Base-by-base conservation (phyloP, 2,329 filamentous ascomycete species). In the Alternaria sp. region DNA sequence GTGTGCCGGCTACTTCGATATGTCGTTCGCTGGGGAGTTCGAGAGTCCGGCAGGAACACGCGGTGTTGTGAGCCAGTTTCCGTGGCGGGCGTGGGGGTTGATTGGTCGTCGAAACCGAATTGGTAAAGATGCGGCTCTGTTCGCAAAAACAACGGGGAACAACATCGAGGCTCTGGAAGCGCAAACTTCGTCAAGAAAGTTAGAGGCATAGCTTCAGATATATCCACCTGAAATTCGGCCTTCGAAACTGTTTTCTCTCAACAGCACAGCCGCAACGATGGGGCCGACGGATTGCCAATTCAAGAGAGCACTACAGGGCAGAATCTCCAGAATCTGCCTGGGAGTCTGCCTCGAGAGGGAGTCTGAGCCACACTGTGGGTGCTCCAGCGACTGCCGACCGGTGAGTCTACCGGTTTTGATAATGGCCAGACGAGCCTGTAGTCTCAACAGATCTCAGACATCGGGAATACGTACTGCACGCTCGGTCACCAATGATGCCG, bases 171-270 rank as follows among this genome's bases (percentile, higher is more conserved):
- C 5, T n/a, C 6, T 36, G 17, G n/a, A 23, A n/a, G 13, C 19
- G 9, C 17, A 7, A 52, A 9, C 28, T 15, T 44, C 51, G 25
- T 25, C 6, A n/a, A 9, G 15, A 54, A 44, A 54, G 21, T 19
- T 4, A 44, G 21, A 43, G 32, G 51, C 51, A 54, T 26, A 44
- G 51, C 51, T 54, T 44, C 32, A 54, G 36, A 50, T 57, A 43
- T 54, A 44, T 54, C 44, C 12, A 46, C 12, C 44, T 21, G 44
- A 21, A 36, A 9, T 13, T 51, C 32, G 17, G 28, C 28, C 28
- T 52, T 52, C 13, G 19, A 15, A 11, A 12, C 10, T 15, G 5
- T 32, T n/a, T 2, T 36, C 6, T 36, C 1, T 3, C 1, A 1
- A 36, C 28, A 23, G 9, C 28, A 52, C 49, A 52, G 49, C 49